These are phyloP conservation scores for Alternaria tenuissima DNA, from an alignment of 2,329 filamentous ascomycete genomes.

Conservation along the genomic window DNA sequence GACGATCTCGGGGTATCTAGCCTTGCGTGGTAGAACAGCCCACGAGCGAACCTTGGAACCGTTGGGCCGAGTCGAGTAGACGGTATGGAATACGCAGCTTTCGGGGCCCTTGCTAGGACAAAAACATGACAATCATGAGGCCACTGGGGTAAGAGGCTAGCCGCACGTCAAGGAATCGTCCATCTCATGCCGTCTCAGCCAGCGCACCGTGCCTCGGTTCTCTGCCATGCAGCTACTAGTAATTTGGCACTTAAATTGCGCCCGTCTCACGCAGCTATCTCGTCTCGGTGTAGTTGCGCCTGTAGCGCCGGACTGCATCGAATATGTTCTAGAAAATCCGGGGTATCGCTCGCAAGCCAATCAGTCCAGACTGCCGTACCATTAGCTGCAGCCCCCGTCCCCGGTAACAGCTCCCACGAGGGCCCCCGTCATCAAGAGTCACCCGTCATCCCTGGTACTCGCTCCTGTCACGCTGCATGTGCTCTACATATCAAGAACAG, in stretches of 20 bases:
- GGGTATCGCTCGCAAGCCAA: constrained; percentile 44
- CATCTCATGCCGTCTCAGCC: constrained; percentile 3
- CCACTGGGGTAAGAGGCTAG: constrained; percentile 20
- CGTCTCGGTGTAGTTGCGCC: constrained; percentile 17
- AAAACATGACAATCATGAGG: constrained; percentile 29
- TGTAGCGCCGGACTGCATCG: constrained; percentile 32
- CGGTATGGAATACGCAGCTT: not conserved
- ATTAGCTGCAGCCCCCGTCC: constrained; percentile 4
- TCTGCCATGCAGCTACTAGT: constrained; percentile 15
- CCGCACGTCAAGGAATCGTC: constrained; percentile 6
- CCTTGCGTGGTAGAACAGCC: constrained; percentile 20
- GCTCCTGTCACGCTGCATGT: constrained; percentile 11
- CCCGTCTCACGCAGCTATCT: constrained; percentile 27
- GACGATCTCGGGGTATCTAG: constrained; percentile 40
- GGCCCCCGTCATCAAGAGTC: constrained; percentile 19
- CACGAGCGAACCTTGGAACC: constrained; percentile 11
- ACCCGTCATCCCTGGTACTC: constrained; percentile 25
- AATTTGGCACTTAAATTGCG: constrained; percentile 38
- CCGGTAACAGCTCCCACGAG: constrained; percentile 25
- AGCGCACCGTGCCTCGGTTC: constrained; percentile 28
- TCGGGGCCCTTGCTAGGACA: constrained; percentile 9
- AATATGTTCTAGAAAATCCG: constrained; percentile 41
- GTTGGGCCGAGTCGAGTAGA: constrained; percentile 15
- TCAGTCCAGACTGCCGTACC: constrained; percentile 13
- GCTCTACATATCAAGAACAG: not conserved